phyloP scores from a whole-genome alignment of 2,329 filamentous ascomycete species.

The Apiospora koreana region DNA sequence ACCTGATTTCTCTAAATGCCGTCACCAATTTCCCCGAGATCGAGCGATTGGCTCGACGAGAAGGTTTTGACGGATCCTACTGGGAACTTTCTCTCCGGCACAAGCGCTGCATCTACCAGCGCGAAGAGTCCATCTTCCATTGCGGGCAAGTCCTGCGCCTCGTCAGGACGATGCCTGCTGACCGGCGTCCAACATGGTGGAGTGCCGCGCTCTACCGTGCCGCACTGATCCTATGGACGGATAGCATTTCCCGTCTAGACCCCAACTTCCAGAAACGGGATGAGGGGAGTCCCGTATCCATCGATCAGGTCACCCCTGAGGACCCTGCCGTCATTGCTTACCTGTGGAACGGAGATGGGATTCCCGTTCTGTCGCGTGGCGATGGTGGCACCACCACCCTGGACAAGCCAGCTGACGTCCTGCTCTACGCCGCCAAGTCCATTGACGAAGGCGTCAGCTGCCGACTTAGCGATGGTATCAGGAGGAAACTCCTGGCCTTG shows the following conservation, averaged over 20 bases:
- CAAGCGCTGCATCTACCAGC: conserved; percentile 63
- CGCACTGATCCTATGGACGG: conserved; percentile 62
- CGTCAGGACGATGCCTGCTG: conserved; percentile 58
- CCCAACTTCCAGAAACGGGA: conserved; percentile 35
- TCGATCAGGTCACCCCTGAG: conserved; percentile 44
- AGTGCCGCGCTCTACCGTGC: conserved; percentile 70
- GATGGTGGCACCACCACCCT: conserved; percentile 37
- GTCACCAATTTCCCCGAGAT: conserved; percentile 69
- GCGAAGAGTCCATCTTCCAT: conserved; percentile 66
- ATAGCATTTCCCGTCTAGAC: conserved; percentile 57
- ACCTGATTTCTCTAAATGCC: conserved; percentile 69
- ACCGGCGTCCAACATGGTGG: conserved; percentile 70
- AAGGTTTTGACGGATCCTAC: conserved; percentile 56
- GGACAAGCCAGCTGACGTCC: conserved; percentile 39
- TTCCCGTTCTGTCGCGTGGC: conserved; percentile 35
- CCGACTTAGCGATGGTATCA: conserved; percentile 46
- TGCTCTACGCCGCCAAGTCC: conserved; percentile 41
- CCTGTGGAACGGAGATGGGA: conserved; percentile 39
- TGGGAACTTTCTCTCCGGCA: conserved; percentile 57
- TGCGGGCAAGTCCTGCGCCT: conserved; percentile 67
- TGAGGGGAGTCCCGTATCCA: conserved; percentile 28
- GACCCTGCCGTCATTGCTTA: conserved; percentile 38
- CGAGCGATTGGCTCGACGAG: conserved; percentile 64
- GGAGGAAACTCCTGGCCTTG: conserved; percentile 43
- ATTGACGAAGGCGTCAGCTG: conserved; percentile 43